Evolutionary conservation across 306 rosid species (phyloP).

Genomic region (Cucurbita pepo): DNA sequence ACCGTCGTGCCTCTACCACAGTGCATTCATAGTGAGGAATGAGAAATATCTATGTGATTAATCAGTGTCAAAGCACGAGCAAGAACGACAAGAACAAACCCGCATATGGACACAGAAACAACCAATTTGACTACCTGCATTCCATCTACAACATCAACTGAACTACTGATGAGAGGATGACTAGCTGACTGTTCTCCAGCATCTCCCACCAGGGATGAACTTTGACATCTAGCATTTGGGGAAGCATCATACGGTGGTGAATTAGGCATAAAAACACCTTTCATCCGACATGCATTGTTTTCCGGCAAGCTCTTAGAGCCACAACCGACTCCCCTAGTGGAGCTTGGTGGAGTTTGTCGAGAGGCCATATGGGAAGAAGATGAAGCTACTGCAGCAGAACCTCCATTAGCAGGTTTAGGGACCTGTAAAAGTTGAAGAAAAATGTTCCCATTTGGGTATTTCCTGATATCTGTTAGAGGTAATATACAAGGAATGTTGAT

Average conservation of each 20-base stretch:
- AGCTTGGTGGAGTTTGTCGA: slow-evolving; percentile 48
- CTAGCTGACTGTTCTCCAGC: slow-evolving; percentile 43
- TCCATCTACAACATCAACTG: slow-evolving; percentile 45
- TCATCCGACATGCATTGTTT: slow-evolving; percentile 34
- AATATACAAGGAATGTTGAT: slow-evolving; percentile 6
- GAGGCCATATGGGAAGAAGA: slow-evolving; percentile 47
- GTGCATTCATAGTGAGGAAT: neutral
- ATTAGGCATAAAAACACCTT: slow-evolving; percentile 51
- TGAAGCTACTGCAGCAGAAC: slow-evolving; percentile 38
- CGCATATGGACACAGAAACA: neutral
- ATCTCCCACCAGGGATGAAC: slow-evolving; percentile 45
- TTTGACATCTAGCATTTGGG: slow-evolving; percentile 56
- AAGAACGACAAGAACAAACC: neutral
- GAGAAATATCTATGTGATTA: neutral
- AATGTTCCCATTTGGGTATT: slow-evolving; percentile 22
- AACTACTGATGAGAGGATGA: slow-evolving; percentile 37
- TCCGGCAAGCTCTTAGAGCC: slow-evolving; percentile 46
- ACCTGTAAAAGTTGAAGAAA: slow-evolving; percentile 52
- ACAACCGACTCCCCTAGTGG: slow-evolving; percentile 42
- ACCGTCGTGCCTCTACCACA: neutral
- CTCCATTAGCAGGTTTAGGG: slow-evolving; percentile 42
- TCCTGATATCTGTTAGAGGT: slow-evolving; percentile 30
- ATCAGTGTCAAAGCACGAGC: neutral
- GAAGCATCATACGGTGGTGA: slow-evolving; percentile 68
- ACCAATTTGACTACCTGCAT: slow-evolving; percentile 51